Evolutionary conservation across 2,329 filamentous ascomycete genomes (phyloP).

Genomic region (Aspergillus quadricinctus): DNA sequence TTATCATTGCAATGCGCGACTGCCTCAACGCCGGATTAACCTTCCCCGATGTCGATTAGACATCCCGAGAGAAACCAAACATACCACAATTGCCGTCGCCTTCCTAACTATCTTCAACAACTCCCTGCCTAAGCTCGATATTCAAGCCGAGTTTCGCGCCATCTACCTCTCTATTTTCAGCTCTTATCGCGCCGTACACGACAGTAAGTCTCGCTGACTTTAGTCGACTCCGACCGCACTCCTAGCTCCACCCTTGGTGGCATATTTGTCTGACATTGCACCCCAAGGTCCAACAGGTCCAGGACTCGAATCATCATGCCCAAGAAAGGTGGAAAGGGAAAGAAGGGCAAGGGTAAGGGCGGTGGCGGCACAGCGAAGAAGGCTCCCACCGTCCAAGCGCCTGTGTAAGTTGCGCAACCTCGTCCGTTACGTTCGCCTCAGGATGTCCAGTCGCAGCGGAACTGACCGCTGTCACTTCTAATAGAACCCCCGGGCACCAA

Average conservation of each 20-base stretch:
- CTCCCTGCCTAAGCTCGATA: slow-evolving; percentile 1
- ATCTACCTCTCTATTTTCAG: background rate
- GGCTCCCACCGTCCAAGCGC: slow-evolving; percentile 24
- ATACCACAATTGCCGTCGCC: slow-evolving; percentile 14
- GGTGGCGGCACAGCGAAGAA: slow-evolving; percentile 23
- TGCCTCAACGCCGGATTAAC: slow-evolving; percentile 17
- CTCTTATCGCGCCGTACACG: slow-evolving; percentile 1
- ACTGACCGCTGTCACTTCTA: slow-evolving; percentile 3
- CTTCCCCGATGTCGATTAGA: slow-evolving; percentile 18
- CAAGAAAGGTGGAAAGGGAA: slow-evolving; percentile 32
- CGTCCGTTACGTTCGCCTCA: background rate
- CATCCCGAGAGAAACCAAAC: slow-evolving; percentile 17
- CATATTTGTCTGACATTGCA: slow-evolving; percentile 4
- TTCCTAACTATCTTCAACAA: slow-evolving; percentile 9
- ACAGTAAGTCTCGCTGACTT: slow-evolving; percentile 8
- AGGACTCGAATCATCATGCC: slow-evolving; percentile 22
- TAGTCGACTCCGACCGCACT: slow-evolving; percentile 2
- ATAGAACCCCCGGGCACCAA: slow-evolving; percentile 19
- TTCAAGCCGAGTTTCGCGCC: background rate
- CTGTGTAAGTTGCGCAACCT: slow-evolving; percentile 24
- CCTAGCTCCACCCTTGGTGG: slow-evolving; percentile 6
- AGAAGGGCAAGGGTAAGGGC: slow-evolving; percentile 27
- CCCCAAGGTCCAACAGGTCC: background rate
- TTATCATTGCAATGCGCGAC: slow-evolving; percentile 1
- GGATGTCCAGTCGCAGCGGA: background rate